phyloP scores from a whole-genome alignment of 2,329 filamentous ascomycete genomes.

The Beauveria rudraprayagi region DNA sequence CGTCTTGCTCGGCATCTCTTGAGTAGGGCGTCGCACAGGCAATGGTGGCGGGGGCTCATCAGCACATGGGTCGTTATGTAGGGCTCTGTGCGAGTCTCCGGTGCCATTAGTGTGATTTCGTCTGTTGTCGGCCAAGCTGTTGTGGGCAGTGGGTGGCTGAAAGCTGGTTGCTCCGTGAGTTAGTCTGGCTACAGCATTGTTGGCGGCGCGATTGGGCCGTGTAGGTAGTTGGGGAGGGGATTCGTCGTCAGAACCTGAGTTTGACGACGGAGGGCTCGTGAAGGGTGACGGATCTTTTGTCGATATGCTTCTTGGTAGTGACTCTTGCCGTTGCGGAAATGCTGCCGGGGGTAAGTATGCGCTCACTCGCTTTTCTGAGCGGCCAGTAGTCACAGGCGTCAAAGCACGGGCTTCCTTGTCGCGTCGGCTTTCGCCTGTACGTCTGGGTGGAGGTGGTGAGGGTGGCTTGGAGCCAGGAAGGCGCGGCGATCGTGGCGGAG shows the following conservation, averaged over 20 bases:
- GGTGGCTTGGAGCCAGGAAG: conserved; percentile 43
- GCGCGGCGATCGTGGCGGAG: conserved; percentile 36
- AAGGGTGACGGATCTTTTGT: conserved; percentile 63
- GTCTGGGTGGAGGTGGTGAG: conserved; percentile 55
- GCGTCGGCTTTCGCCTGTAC: conserved; percentile 51
- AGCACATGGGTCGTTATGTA: conserved; percentile 32
- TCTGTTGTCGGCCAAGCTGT: conserved; percentile 33
- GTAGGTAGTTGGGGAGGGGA: conserved; percentile 41
- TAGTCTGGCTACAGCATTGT: conserved; percentile 17
- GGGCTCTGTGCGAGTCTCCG: conserved; percentile 30
- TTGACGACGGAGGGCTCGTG: conserved; percentile 68
- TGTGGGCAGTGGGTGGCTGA: conserved; percentile 49
- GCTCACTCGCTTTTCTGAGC: conserved; percentile 21
- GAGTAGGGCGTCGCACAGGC: conserved; percentile 38
- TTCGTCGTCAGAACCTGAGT: conserved; percentile 49
- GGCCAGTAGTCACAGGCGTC: background rate
- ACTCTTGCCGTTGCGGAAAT: conserved; percentile 43
- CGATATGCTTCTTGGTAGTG: conserved; percentile 15
- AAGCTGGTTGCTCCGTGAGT: conserved; percentile 21
- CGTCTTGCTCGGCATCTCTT: conserved; percentile 13
- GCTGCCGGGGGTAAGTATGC: background rate
- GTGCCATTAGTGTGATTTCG: conserved; percentile 36
- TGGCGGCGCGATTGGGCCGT: conserved; percentile 38
- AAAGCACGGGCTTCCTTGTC: conserved; percentile 31
- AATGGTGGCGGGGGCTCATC: conserved; percentile 40